These are phyloP conservation scores for Fomitiporia mediterranea DNA, from an alignment of 1,284 basidiomycete species.

Conservation along the genomic window DNA sequence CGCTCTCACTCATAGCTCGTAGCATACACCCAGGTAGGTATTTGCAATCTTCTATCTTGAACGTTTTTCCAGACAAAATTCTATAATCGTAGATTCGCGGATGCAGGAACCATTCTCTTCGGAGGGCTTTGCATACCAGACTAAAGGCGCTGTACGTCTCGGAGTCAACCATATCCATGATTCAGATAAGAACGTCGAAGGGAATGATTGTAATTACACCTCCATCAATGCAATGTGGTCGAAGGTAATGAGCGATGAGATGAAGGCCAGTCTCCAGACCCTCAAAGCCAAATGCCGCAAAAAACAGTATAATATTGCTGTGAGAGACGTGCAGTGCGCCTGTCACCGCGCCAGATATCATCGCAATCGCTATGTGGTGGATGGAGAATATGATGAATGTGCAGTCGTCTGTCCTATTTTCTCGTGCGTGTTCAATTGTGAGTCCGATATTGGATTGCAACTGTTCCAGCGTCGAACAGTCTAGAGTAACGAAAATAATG, in stretches of 20 bases:
- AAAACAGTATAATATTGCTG: not conserved
- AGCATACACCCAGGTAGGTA: not conserved
- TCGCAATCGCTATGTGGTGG: not conserved
- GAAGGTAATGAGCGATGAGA: not conserved
- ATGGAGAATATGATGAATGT: not conserved
- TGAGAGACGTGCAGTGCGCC: not conserved
- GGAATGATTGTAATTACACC: not conserved
- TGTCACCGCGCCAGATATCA: not conserved
- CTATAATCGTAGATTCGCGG: not conserved
- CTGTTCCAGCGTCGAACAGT: not conserved
- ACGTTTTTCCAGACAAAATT: not conserved
- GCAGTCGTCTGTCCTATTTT: not conserved
- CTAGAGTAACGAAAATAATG: not conserved
- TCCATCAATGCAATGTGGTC: not conserved
- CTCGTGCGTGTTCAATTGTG: not conserved
- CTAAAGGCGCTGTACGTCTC: not conserved
- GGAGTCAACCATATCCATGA: not conserved
- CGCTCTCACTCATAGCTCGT: not conserved
- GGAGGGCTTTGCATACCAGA: not conserved
- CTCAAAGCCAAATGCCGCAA: not conserved
- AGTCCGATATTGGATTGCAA: not conserved
- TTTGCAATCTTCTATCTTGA: not conserved
- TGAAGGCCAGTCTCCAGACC: not conserved
- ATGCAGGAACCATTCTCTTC: not conserved
- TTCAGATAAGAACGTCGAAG: not conserved